phyloP scores from a whole-genome alignment of 176 grass and related monocot species.

The Aegilops sharonensis region DNA sequence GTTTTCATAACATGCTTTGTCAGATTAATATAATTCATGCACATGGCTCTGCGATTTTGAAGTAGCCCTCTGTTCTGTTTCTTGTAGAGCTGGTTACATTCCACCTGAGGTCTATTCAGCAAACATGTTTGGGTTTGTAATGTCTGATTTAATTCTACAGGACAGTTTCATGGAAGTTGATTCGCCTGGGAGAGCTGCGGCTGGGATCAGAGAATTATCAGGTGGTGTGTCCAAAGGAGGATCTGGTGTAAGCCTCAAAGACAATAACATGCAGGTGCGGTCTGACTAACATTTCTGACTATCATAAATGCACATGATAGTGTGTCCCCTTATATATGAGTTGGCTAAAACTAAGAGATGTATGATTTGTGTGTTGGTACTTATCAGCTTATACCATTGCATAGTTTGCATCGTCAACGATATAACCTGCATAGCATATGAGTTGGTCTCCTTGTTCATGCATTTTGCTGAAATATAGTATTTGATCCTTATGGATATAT shows the following conservation, averaged over 20 bases:
- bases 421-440: not conserved
- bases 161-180: slow-evolving; percentile 52
- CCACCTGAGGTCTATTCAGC: not conserved
- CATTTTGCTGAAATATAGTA: slow-evolving; percentile 6
- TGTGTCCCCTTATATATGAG: not conserved
- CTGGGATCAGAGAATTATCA: slow-evolving; percentile 22
- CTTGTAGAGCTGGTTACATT: slow-evolving; percentile 20
- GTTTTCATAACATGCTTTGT: not conserved
- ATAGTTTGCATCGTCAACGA: not conserved
- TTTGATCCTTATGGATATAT: not conserved
- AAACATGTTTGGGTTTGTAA: not conserved
- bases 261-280: slow-evolving; percentile 26
- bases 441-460: slow-evolving; percentile 7
- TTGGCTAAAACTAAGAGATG: not conserved
- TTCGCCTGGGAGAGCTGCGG: slow-evolving; percentile 25
- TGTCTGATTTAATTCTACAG: slow-evolving; percentile 34
- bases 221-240: slow-evolving; percentile 24
- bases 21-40: not conserved
- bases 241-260: slow-evolving; percentile 21
- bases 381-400: slow-evolving; percentile 20
- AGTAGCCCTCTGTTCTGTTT: not conserved
- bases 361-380: not conserved
- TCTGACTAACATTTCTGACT: slow-evolving; percentile 13
- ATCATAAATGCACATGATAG: not conserved
- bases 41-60: slow-evolving; percentile 1